Evolutionary conservation across 768 basidiomycete species (phyloP).

Genomic region (Piloderma croceum): DNA sequence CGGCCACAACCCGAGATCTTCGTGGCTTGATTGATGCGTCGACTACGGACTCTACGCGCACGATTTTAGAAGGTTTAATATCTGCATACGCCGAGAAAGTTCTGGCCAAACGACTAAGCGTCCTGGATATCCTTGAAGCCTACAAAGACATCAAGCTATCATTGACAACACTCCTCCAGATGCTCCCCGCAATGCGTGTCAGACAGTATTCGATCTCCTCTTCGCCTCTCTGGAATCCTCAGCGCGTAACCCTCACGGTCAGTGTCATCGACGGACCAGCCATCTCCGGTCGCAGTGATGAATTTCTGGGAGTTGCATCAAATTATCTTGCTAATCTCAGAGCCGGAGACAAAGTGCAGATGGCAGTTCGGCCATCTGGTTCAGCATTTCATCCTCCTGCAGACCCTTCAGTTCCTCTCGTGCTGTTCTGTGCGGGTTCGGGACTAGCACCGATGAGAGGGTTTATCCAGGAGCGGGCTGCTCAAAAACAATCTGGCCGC

Average conservation of each 20-base stretch:
- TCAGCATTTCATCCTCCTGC: conserved; percentile 41
- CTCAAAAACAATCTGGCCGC: conserved; percentile 38
- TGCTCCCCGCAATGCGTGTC: conserved; percentile 43
- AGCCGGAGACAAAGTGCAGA: conserved; percentile 37
- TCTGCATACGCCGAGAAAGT: conserved; percentile 30
- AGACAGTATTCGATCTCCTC: conserved; percentile 49
- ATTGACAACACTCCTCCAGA: conserved; percentile 32
- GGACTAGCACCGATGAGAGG: conserved; percentile 47
- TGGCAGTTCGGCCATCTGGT: conserved; percentile 36
- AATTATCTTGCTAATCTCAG: conserved; percentile 37
- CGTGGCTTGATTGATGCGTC: conserved; percentile 24
- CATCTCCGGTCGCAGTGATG: conserved; percentile 25
- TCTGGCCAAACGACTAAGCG: conserved; percentile 31
- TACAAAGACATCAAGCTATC: conserved; percentile 31
- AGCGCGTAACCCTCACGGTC: conserved; percentile 39
- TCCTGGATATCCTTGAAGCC: conserved; percentile 38
- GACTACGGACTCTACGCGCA: conserved; percentile 19
- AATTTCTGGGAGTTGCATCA: conserved; percentile 42
- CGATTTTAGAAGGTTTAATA: conserved; percentile 26
- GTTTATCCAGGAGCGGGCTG: conserved; percentile 46
- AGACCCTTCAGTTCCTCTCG: conserved; percentile 33
- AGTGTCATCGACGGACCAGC: conserved; percentile 37
- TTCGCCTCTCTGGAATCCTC: conserved; percentile 40
- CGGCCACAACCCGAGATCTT: conserved; percentile 39
- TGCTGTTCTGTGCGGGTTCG: conserved; percentile 43